A percentile compares a stretch with the other conserved stretches of the same genome.
phyloP scores from a whole-genome alignment of 2,329 filamentous ascomycete species.

The Sporothrix humicola region DNA sequence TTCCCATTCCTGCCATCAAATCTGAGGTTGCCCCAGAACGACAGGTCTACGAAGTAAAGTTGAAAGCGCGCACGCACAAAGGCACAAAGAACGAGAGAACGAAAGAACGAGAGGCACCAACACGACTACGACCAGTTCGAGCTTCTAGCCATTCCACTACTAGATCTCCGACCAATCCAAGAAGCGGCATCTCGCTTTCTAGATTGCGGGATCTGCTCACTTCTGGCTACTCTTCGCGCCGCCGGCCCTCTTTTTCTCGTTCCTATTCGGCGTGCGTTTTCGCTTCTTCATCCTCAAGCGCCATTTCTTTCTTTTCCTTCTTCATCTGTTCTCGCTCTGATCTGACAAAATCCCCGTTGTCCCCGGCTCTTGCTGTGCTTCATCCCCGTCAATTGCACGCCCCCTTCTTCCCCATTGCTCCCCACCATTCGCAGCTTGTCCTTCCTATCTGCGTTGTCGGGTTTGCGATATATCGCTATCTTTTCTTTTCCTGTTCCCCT shows the following conservation, averaged over 20 bases:
- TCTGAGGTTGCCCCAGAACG: not conserved
- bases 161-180: conserved; percentile 33
- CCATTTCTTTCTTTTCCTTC: not conserved
- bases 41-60: not conserved
- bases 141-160: conserved; percentile 2
- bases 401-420: conserved; percentile 28
- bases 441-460: conserved; percentile 28
- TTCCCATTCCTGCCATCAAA: not conserved
- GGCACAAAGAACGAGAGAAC: not conserved
- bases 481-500: conserved; percentile 10
- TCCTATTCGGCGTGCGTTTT: not conserved
- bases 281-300: not conserved
- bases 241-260: conserved; percentile 20
- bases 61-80: not conserved
- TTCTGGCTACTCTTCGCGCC: conserved; percentile 22
- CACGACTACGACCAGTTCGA: not conserved
- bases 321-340: not conserved
- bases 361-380: conserved; percentile 1
- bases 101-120: not conserved
- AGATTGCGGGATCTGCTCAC: conserved; percentile 32
- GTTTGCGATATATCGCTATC: conserved; percentile 34
- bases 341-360: conserved; percentile 23
- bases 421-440: conserved; percentile 16
- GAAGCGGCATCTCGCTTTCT: conserved; percentile 31
- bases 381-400: conserved; percentile 9